Evolutionary conservation across 495 filamentous ascomycete genomes (phyloP).

Genomic region (Neurospora sp.): DNA sequence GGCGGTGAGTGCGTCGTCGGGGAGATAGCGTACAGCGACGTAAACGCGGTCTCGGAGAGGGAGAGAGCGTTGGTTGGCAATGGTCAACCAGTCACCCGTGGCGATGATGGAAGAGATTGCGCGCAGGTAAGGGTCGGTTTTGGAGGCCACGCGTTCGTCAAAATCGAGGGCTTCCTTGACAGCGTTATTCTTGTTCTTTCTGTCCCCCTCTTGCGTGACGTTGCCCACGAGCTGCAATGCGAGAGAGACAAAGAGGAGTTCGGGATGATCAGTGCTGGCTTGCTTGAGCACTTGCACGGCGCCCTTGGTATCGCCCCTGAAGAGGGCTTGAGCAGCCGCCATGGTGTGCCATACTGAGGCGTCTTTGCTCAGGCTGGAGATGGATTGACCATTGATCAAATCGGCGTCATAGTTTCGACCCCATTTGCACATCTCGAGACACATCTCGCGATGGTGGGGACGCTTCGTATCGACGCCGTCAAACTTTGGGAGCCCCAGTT

Average conservation of each 20-base stretch:
- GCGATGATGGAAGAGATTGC: slow-evolving; percentile 89
- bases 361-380: slow-evolving; percentile 43
- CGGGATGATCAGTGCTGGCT: slow-evolving; percentile 37
- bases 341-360: slow-evolving; percentile 62
- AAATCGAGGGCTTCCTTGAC: slow-evolving; percentile 33
- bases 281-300: slow-evolving; percentile 42
- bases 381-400: slow-evolving; percentile 29
- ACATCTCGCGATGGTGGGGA: slow-evolving; percentile 66
- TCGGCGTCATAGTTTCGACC: slow-evolving; percentile 50
- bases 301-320: slow-evolving; percentile 54
- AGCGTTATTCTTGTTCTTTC: slow-evolving; percentile 17
- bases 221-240: slow-evolving; percentile 39
- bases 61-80: slow-evolving; percentile 71
- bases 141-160: slow-evolving; percentile 36
- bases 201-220: background rate
- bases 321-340: slow-evolving; percentile 67
- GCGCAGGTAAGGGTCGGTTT: slow-evolving; percentile 72
- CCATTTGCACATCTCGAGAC: slow-evolving; percentile 69
- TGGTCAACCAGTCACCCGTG: slow-evolving; percentile 75
- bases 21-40: slow-evolving; percentile 74
- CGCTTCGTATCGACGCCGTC: slow-evolving; percentile 48
- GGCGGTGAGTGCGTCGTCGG: slow-evolving; percentile 61
- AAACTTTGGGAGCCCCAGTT: slow-evolving; percentile 28
- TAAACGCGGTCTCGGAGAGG: slow-evolving; percentile 78
- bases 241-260: slow-evolving; percentile 42